Evolutionary conservation across 2,329 filamentous ascomycete species (phyloP).

Genomic region (Chaetoscypha palmicola): DNA sequence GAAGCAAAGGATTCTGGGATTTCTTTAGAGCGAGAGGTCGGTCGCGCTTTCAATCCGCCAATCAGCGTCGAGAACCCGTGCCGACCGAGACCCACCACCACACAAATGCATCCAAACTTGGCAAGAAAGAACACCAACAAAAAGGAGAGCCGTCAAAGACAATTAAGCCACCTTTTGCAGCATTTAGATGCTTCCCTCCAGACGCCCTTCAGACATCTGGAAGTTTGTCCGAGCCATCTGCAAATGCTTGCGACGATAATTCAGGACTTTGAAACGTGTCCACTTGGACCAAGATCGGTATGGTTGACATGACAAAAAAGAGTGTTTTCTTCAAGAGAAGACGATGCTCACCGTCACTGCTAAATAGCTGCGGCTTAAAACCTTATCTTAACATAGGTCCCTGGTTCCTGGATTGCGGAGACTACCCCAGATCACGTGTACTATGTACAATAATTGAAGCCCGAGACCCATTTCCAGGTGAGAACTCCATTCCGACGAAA

Average conservation of each 20-base stretch:
- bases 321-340: conserved; percentile 7
- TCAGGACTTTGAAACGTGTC: background rate
- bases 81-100: too few relatives aligned
- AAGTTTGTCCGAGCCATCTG: background rate
- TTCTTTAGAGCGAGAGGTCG: too few relatives aligned
- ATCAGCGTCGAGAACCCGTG: too few relatives aligned
- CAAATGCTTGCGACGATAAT: conserved; percentile 2
- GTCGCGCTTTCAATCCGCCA: too few relatives aligned
- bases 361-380: conserved; percentile 20
- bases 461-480: too few relatives aligned
- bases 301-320: conserved; percentile 3
- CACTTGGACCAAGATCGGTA: background rate
- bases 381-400: conserved; percentile 13
- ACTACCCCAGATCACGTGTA: background rate
- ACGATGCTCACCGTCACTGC: conserved; percentile 8
- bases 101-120: background rate
- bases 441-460: too few relatives aligned
- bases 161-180: background rate
- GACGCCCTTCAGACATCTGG: background rate
- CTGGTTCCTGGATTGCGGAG: conserved; percentile 10
- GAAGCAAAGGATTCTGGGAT: too few relatives aligned
- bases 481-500: too few relatives aligned
- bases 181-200: conserved; percentile 1
- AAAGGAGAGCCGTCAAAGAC: background rate
- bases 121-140: background rate